A percentile compares a stretch with the other conserved stretches of the same genome.
Evolutionary conservation across 495 filamentous ascomycete species (phyloP).

Genomic region (Trichocladium antarcticum): DNA sequence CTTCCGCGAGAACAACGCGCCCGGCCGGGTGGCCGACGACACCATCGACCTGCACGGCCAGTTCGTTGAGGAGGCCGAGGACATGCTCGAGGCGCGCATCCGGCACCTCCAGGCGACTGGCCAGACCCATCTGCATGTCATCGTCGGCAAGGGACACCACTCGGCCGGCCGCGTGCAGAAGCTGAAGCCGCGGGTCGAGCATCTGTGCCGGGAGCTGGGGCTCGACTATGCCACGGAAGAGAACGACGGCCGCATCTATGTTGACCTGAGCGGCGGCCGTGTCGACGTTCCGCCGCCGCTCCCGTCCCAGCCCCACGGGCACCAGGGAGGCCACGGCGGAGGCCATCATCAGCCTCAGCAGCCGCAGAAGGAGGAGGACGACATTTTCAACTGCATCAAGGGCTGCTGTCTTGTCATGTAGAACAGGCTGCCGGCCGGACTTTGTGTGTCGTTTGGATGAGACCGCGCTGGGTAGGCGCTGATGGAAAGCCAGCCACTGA

Average conservation of each 20-base stretch:
- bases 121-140: conserved; percentile 59
- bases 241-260: conserved; percentile 75
- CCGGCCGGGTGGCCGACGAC: conserved; percentile 56
- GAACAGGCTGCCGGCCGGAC: conserved; percentile 2
- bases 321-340: conserved; percentile 27
- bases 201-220: conserved; percentile 69
- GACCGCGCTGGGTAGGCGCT: neutral
- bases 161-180: conserved; percentile 68
- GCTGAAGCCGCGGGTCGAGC: conserved; percentile 82
- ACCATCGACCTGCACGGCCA: conserved; percentile 91
- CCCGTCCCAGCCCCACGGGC: conserved; percentile 33
- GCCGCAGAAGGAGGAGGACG: conserved; percentile 43
- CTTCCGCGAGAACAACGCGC: conserved; percentile 83
- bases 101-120: conserved; percentile 57
- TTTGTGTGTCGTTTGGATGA: neutral
- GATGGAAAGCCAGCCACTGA: too few relatives aligned
- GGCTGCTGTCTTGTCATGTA: conserved; percentile 75
- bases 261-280: conserved; percentile 31
- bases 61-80: conserved; percentile 87
- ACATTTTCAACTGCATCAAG: conserved; percentile 49
- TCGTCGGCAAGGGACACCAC: conserved; percentile 94
- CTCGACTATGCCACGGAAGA: conserved; percentile 73
- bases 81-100: conserved; percentile 75
- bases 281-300: conserved; percentile 37
- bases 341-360: conserved; percentile 14